Conservation (phyloP, 1,284 basidiomycete genomes). For the Trametes hirsuta region DNA sequence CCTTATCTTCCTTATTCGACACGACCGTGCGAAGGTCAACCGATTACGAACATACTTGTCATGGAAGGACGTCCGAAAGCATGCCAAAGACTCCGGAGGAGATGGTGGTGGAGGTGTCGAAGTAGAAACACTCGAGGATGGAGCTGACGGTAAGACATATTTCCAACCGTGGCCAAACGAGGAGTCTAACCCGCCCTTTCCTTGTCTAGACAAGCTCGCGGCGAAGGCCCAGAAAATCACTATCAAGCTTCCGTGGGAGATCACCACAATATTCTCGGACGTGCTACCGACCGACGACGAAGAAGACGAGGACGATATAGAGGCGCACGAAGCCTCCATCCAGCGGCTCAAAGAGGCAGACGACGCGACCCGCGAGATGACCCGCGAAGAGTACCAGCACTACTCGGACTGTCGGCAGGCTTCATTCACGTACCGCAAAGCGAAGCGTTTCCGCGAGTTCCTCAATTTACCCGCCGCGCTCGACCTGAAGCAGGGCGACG, state of each 20-base stretch:
- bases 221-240: conserved; percentile 91
- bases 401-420: conserved; percentile 98
- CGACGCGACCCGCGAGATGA: conserved; percentile 95
- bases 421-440: conserved; percentile 96
- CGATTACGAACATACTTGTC: conserved; percentile 92
- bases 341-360: conserved; percentile 92
- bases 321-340: conserved; percentile 94
- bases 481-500: conserved; percentile 92
- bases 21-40: conserved; percentile 95
- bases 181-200: not conserved
- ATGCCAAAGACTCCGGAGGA: conserved; percentile 87
- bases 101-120: conserved; percentile 81
- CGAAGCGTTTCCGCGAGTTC: conserved; percentile 95
- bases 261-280: conserved; percentile 89
- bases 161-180: not conserved
- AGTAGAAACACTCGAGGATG: conserved; percentile 77
- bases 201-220: conserved; percentile 72
- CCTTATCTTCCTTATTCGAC: conserved; percentile 94
- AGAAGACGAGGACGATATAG: conserved; percentile 95
- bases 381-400: conserved; percentile 94
- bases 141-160: conserved; percentile 59
- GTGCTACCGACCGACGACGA: conserved; percentile 90
- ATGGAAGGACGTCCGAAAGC: conserved; percentile 98
- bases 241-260: conserved; percentile 96
- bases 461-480: conserved; percentile 89